Evolutionary conservation across 2,329 filamentous ascomycete species (phyloP).

Genomic region (Talaromyces sp.): DNA sequence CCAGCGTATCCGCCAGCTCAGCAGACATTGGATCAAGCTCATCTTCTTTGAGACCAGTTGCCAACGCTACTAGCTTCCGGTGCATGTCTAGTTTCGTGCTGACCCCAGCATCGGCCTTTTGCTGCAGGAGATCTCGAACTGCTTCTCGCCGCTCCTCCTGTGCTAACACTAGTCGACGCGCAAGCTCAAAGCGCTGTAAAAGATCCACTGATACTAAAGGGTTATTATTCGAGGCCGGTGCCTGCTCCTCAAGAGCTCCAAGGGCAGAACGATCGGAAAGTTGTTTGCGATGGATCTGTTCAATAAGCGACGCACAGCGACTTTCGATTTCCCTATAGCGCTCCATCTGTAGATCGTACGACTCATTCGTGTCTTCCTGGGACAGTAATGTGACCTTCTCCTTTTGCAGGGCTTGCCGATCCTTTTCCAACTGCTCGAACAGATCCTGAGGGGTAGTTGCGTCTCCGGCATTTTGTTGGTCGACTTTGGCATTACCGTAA

Average conservation of each 20-base stretch:
- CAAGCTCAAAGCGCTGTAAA: slow-evolving; percentile 29
- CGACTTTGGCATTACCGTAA: slow-evolving; percentile 60
- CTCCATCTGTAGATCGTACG: slow-evolving; percentile 34
- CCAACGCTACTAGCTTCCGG: slow-evolving; percentile 45
- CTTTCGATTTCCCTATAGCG: slow-evolving; percentile 38
- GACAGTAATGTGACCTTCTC: slow-evolving; percentile 36
- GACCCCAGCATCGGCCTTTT: slow-evolving; percentile 45
- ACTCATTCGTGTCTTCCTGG: slow-evolving; percentile 36
- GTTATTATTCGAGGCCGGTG: slow-evolving; percentile 18
- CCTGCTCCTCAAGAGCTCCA: slow-evolving; percentile 19
- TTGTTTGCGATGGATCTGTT: slow-evolving; percentile 40
- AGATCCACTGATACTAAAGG: slow-evolving; percentile 32
- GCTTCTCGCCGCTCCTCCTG: slow-evolving; percentile 35
- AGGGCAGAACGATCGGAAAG: slow-evolving; percentile 33
- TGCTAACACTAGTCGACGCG: slow-evolving; percentile 30
- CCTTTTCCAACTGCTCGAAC: slow-evolving; percentile 41
- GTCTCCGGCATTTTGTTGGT: slow-evolving; percentile 50
- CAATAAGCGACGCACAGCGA: slow-evolving; percentile 42
- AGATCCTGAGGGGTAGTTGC: slow-evolving; percentile 42
- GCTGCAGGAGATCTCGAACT: slow-evolving; percentile 41
- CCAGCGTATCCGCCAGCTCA: slow-evolving; percentile 44
- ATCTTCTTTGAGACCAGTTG: slow-evolving; percentile 46
- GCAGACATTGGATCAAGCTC: slow-evolving; percentile 47
- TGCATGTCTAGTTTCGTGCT: slow-evolving; percentile 47
- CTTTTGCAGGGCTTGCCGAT: slow-evolving; percentile 43